Evolutionary conservation across 2,329 filamentous ascomycete genomes (phyloP).

Genomic region (Colletotrichum liriopes): DNA sequence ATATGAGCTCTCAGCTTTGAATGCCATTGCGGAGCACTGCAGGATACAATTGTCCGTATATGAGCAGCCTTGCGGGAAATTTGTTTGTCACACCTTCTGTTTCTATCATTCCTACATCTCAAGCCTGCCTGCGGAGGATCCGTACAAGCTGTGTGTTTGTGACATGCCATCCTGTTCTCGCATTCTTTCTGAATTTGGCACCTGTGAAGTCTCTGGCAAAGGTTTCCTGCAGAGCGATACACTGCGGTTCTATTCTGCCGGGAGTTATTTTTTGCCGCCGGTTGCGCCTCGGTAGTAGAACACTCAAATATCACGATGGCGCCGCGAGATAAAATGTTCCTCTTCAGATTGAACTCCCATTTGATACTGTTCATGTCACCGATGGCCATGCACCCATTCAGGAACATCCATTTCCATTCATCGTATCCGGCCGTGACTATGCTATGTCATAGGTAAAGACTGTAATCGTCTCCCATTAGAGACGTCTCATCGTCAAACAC

Average conservation of each 20-base stretch:
- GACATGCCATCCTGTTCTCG: background rate
- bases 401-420: background rate
- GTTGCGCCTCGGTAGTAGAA: too few relatives aligned
- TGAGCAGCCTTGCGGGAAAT: background rate
- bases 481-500: slow-evolving; percentile 15
- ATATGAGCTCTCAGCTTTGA: background rate
- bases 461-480: slow-evolving; percentile 5
- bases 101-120: background rate
- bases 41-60: background rate
- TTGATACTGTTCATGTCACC: too few relatives aligned
- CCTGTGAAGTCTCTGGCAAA: background rate
- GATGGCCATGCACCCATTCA: too few relatives aligned
- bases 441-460: slow-evolving; percentile 20
- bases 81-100: too few relatives aligned
- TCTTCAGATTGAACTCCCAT: too few relatives aligned
- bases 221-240: background rate
- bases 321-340: too few relatives aligned
- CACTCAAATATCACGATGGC: too few relatives aligned
- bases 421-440: slow-evolving; percentile 30
- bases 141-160: background rate
- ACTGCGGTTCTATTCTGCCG: too few relatives aligned
- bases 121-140: background rate
- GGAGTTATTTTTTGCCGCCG: too few relatives aligned
- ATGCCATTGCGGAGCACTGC: background rate
- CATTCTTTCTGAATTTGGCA: background rate